A percentile compares a stretch with the other conserved stretches of the same genome.
phyloP scores from a whole-genome alignment of 495 filamentous ascomycete species.

The Trichoderma erinaceum region DNA sequence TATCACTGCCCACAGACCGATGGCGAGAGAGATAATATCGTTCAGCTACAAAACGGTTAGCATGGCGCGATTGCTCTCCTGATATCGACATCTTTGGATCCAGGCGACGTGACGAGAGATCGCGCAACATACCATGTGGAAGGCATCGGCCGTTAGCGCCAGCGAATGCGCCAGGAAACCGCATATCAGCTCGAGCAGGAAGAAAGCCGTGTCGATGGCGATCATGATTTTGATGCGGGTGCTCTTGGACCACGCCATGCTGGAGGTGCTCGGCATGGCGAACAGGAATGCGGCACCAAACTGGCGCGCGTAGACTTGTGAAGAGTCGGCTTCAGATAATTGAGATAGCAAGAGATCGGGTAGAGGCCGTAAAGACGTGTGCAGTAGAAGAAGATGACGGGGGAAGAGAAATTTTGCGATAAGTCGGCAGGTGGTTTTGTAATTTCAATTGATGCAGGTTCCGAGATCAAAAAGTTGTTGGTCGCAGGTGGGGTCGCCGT shows the following conservation, averaged over 20 bases:
- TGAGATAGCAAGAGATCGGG: not conserved
- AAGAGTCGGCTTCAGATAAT: not conserved
- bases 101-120: constrained; percentile 11
- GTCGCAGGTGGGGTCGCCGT: constrained; percentile 3
- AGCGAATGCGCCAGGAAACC: constrained; percentile 85
- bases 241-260: constrained; percentile 88
- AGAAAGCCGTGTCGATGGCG: constrained; percentile 83
- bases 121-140: constrained; percentile 73
- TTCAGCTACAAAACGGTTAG: constrained; percentile 56
- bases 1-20: constrained; percentile 92
- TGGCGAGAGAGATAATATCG: constrained; percentile 87
- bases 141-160: constrained; percentile 91
- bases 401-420: not conserved
- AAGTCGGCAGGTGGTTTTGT: not conserved
- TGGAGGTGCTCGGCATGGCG: constrained; percentile 15
- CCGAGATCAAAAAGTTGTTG: not conserved
- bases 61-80: not conserved
- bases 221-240: constrained; percentile 88
- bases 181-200: constrained; percentile 77
- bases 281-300: not conserved
- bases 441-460: not conserved
- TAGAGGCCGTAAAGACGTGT: not conserved
- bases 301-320: not conserved
- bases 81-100: not conserved
- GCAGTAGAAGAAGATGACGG: not conserved